Conservation (phyloP, 1,284 basidiomycete genomes). For the Hypsizygus ulmarius region DNA sequence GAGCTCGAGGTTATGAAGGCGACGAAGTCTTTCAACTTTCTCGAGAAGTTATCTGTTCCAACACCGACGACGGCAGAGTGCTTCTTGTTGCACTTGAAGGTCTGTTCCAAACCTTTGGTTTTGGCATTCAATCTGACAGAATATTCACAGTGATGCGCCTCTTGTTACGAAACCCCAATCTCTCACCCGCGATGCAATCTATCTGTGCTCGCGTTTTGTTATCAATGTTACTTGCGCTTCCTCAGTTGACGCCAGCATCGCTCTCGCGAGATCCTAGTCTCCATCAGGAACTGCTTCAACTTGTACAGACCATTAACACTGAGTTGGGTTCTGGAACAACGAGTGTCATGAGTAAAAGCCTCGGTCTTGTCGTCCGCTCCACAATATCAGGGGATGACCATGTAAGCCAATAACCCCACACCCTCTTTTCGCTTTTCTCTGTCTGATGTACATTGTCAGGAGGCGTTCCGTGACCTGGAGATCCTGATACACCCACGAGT, state of each 20-base stretch:
- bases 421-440: background rate
- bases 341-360: constrained; percentile 55
- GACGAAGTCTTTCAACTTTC: constrained; percentile 71
- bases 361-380: constrained; percentile 48
- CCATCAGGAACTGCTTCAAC: constrained; percentile 40
- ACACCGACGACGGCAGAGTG: constrained; percentile 48
- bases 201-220: constrained; percentile 57
- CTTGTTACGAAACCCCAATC: constrained; percentile 46
- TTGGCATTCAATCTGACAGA: background rate
- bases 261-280: constrained; percentile 53
- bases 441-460: constrained; percentile 13
- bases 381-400: constrained; percentile 22
- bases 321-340: constrained; percentile 52
- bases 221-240: constrained; percentile 54
- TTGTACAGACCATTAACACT: constrained; percentile 47
- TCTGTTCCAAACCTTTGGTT: constrained; percentile 31
- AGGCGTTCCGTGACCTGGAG: constrained; percentile 46
- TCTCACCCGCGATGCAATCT: constrained; percentile 55
- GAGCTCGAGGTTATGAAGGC: constrained; percentile 71
- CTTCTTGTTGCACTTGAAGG: constrained; percentile 63
- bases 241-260: constrained; percentile 51
- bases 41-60: constrained; percentile 47
- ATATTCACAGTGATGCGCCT: constrained; percentile 43
- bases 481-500: constrained; percentile 73
- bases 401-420: constrained; percentile 29